A percentile compares a stretch with the other conserved stretches of the same genome.
Evolutionary conservation across 2,329 filamentous ascomycete species (phyloP).

Genomic region (Metarhizium sp.): DNA sequence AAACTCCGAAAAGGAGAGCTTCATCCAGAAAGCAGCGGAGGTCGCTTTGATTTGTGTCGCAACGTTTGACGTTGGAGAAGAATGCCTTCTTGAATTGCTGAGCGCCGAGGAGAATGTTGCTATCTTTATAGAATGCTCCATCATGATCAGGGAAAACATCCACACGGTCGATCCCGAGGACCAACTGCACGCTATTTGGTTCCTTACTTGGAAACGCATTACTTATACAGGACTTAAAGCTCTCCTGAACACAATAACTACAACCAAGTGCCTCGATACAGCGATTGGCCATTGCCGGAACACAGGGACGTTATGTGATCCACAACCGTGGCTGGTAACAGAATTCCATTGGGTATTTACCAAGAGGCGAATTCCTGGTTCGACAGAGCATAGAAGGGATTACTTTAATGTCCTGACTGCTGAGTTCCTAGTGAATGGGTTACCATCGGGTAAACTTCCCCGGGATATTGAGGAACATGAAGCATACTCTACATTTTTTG

Average conservation of each 20-base stretch:
- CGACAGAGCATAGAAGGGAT: slow-evolving; percentile 12
- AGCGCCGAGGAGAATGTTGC: not conserved
- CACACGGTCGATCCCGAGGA: not conserved
- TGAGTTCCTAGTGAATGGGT: slow-evolving; percentile 41
- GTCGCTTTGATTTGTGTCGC: not conserved
- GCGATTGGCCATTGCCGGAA: not conserved
- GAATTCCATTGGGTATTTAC: not conserved
- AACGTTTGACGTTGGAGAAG: not conserved
- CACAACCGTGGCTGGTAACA: not conserved
- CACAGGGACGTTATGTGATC: not conserved
- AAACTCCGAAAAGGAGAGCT: not conserved
- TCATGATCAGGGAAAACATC: not conserved
- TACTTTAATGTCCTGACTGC: slow-evolving; percentile 43
- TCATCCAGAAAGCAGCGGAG: not conserved
- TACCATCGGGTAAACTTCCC: slow-evolving; percentile 38
- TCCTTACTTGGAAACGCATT: not conserved
- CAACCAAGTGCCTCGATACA: not conserved
- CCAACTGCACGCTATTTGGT: not conserved
- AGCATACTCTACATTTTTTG: slow-evolving; percentile 35
- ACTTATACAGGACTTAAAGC: not conserved
- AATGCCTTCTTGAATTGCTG: not conserved
- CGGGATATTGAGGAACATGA: slow-evolving; percentile 28
- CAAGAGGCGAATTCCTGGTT: not conserved
- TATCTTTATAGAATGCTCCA: not conserved
- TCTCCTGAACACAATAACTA: not conserved